Percentiles rank a stretch among this genome's conserved stretches.
Conservation (phyloP, 345 rosid species). For the Diplotaxis tenuifolia region DNA sequence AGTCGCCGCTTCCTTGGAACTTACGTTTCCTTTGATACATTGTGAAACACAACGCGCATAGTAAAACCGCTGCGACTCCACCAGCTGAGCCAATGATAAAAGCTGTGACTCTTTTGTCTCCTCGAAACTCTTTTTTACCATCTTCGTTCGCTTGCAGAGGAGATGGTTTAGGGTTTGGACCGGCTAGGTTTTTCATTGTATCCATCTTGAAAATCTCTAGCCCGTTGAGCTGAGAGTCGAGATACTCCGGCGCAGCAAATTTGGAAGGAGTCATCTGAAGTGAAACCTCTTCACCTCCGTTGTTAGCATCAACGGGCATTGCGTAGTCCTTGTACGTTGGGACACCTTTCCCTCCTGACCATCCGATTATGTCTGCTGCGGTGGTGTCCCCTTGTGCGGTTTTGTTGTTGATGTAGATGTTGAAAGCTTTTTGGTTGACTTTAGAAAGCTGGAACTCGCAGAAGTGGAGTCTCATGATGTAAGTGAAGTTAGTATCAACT, state of each 20-base stretch:
- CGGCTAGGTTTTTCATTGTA: conserved; percentile 49
- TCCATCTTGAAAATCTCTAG: conserved; percentile 73
- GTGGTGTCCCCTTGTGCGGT: conserved; percentile 43
- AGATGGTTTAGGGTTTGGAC: conserved; percentile 63
- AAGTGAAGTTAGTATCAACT: conserved; percentile 66
- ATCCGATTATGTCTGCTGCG: conserved; percentile 58
- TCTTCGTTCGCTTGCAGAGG: conserved; percentile 46
- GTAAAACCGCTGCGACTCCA: conserved; percentile 51
- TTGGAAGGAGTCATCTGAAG: conserved; percentile 58
- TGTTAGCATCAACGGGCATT: conserved; percentile 37
- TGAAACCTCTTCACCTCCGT: conserved; percentile 47
- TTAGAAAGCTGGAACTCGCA: conserved; percentile 51
- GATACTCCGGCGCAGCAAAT: conserved; percentile 40
- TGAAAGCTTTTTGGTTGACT: conserved; percentile 61
- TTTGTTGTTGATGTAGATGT: conserved; percentile 65
- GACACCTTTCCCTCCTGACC: conserved; percentile 46
- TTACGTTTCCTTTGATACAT: conserved; percentile 42
- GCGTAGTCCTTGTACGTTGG: conserved; percentile 63
- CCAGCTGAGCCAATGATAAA: conserved; percentile 57
- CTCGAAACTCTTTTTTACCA: conserved; percentile 16
- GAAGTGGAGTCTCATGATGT: conserved; percentile 71
- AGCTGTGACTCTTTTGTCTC: conserved; percentile 21
- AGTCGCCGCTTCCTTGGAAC: conserved; percentile 34
- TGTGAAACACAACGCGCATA: conserved; percentile 50
- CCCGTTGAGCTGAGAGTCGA: conserved; percentile 60